A percentile compares a stretch with the other conserved stretches of the same genome.
These are phyloP conservation scores for Aegilops sharonensis DNA, from an alignment of 176 grass and related monocot genomes.

Conservation along the genomic window DNA sequence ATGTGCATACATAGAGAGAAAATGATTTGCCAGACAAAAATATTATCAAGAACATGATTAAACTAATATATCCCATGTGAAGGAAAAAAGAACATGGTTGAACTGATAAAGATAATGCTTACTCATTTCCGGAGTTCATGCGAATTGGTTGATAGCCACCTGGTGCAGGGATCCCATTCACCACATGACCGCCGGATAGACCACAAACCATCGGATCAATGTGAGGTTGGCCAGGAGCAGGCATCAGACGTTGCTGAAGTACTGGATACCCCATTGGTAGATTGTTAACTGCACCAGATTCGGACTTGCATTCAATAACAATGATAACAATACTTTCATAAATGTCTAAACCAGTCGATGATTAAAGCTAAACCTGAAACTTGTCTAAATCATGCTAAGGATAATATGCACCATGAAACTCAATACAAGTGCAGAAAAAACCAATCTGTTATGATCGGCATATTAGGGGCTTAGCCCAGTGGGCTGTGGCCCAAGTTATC, in stretches of 20 bases:
- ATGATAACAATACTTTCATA: neutral
- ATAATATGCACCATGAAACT: neutral
- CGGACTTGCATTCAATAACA: slow-evolving; percentile 48
- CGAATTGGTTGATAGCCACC: slow-evolving; percentile 79
- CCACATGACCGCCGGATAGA: slow-evolving; percentile 76
- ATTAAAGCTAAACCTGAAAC: neutral
- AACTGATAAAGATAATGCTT: slow-evolving; percentile 42
- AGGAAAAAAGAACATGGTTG: slow-evolving; percentile 4
- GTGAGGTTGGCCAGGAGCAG: slow-evolving; percentile 63
- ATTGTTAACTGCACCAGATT: slow-evolving; percentile 84
- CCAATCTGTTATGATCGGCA: too few relatives aligned
- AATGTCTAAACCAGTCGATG: neutral
- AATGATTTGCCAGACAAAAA: neutral
- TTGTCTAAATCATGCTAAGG: neutral
- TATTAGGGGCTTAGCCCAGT: too few relatives aligned
- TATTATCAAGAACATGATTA: neutral
- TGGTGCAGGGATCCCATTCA: slow-evolving; percentile 82
- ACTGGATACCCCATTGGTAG: slow-evolving; percentile 96
- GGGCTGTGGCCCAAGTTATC: too few relatives aligned
- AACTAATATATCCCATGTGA: neutral
- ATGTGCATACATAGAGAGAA: neutral
- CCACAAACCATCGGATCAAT: slow-evolving; percentile 67
- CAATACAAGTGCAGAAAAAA: neutral
- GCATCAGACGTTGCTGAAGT: slow-evolving; percentile 77
- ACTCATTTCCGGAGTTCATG: slow-evolving; percentile 92